Evolutionary conservation across 2,329 filamentous ascomycete genomes (phyloP), one percentile per base, ranked within the genome.

Genomic region (Pyricularia pennisetigena): DNA sequence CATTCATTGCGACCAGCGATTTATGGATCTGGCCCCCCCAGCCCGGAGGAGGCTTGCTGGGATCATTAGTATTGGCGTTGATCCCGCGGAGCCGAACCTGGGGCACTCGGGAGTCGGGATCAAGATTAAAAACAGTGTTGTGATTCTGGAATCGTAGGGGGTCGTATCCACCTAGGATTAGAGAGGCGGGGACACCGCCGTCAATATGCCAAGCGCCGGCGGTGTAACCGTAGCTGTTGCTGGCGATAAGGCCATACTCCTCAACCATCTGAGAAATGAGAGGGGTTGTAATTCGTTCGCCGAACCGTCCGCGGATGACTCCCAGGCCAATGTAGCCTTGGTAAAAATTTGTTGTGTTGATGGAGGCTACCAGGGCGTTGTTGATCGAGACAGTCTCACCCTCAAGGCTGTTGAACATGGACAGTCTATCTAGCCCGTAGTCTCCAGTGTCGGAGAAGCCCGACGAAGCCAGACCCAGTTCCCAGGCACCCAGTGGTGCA

Each of bases 211-310:
- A 84, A n/a, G 89, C 89, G 20, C 91, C 91, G 59, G 90, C 90
- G 3, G 90, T 93, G 75, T 89, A 93, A 67, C 88, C 90, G 74
- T 90, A 93, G 61, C 88, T 91, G 70, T 91, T 82, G 75, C 90
- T 92, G 0, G 90, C 88, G 65, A 93, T 90, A 69, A 78, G 79
- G 9, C 85, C 84, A 68, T 84, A 81, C 12, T 82, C 77, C 73
- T 88, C 84, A 62, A 90, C 84, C 67, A 90, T 78, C 74, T 88
- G 77, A 71, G 85, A 78, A 73, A 88, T 74, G 69, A 85, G 77
- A 73, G 85, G 79, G 72, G 84, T 77, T 75, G 84, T 79, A 69
- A 84, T 75, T 74, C 78, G 78, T 69, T 78, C 75, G 14, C 79
- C 79, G 71, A 89, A 88, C 41, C 79, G 82, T 65, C 84, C 83